These are phyloP conservation scores for Herpetomonas samuelpessoai DNA, from an alignment of 208 protist genomes.

Conservation along the genomic window DNA sequence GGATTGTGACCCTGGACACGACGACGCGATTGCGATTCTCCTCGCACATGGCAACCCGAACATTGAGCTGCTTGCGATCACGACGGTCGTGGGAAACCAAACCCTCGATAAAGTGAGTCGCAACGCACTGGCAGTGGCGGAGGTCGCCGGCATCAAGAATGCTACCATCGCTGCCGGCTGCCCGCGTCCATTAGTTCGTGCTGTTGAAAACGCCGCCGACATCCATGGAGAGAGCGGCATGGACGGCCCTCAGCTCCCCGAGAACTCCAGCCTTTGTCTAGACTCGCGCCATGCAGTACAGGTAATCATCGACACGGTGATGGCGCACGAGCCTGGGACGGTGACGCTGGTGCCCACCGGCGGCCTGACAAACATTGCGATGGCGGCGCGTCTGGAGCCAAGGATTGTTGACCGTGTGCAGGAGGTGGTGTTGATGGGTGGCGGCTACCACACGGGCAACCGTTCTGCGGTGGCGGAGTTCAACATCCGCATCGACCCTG, in stretches of 20 bases:
- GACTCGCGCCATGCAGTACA: slow-evolving; percentile 48
- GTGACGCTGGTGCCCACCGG: slow-evolving; percentile 67
- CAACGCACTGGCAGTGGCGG: slow-evolving; percentile 52
- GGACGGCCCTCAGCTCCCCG: slow-evolving; percentile 35
- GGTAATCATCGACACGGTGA: slow-evolving; percentile 53
- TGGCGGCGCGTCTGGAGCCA: slow-evolving; percentile 63
- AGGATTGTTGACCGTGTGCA: slow-evolving; percentile 62
- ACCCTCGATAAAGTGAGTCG: slow-evolving; percentile 74
- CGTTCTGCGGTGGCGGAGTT: slow-evolving; percentile 67
- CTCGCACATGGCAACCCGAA: slow-evolving; percentile 53
- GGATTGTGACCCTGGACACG: slow-evolving; percentile 85
- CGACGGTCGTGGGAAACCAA: slow-evolving; percentile 82
- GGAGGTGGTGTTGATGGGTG: slow-evolving; percentile 83
- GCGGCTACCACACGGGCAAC: slow-evolving; percentile 58
- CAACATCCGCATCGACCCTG: slow-evolving; percentile 72
- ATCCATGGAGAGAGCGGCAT: slow-evolving; percentile 79
- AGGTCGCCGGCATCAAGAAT: slow-evolving; percentile 31
- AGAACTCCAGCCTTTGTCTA: slow-evolving; percentile 17
- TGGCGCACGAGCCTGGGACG: slow-evolving; percentile 45
- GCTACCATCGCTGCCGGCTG: slow-evolving; percentile 48
- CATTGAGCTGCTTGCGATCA: slow-evolving; percentile 75
- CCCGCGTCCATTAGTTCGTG: slow-evolving; percentile 36
- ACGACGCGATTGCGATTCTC: slow-evolving; percentile 81
- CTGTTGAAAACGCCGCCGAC: slow-evolving; percentile 28
- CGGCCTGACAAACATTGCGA: slow-evolving; percentile 82